Evolutionary conservation across 1,139 yeast species (phyloP).

Genomic region (Pichia sorboxylosa): DNA sequence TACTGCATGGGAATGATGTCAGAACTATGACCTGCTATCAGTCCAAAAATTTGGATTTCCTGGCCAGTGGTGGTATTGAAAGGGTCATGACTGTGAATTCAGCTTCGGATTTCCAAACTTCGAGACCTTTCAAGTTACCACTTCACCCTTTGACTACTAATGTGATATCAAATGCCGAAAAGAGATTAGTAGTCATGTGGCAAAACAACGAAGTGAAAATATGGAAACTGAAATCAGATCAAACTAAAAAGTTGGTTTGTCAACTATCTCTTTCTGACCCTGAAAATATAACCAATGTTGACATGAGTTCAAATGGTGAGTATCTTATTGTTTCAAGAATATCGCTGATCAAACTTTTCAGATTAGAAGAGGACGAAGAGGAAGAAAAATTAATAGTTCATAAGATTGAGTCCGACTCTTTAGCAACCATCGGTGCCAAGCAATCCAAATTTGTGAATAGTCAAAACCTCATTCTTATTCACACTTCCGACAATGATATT

Average conservation of each 20-base stretch:
- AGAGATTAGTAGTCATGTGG: conserved; percentile 60
- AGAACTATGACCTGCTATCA: conserved; percentile 67
- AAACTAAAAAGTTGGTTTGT: conserved; percentile 38
- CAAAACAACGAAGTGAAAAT: conserved; percentile 71
- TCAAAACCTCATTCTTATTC: conserved; percentile 35
- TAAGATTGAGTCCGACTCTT: conserved; percentile 43
- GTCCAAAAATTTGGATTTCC: conserved; percentile 54
- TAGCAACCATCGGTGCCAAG: conserved; percentile 44
- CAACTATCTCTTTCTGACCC: conserved; percentile 64
- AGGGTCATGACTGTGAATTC: conserved; percentile 66
- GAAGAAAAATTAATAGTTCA: conserved; percentile 35
- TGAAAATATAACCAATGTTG: conserved; percentile 65
- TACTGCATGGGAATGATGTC: conserved; percentile 83
- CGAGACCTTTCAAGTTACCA: conserved; percentile 62
- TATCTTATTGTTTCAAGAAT: conserved; percentile 64
- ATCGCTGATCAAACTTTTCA: conserved; percentile 58
- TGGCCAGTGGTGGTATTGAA: conserved; percentile 88
- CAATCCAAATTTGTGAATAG: conserved; percentile 33
- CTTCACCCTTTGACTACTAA: conserved; percentile 53
- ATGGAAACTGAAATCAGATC: conserved; percentile 44
- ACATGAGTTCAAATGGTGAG: conserved; percentile 55
- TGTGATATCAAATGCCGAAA: conserved; percentile 36
- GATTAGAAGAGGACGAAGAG: conserved; percentile 29
- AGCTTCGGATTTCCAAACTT: conserved; percentile 56
- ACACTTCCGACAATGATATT: conserved; percentile 54